phyloP scores from a whole-genome alignment of 179 eudicot genomes.

The Silene coronaria region DNA sequence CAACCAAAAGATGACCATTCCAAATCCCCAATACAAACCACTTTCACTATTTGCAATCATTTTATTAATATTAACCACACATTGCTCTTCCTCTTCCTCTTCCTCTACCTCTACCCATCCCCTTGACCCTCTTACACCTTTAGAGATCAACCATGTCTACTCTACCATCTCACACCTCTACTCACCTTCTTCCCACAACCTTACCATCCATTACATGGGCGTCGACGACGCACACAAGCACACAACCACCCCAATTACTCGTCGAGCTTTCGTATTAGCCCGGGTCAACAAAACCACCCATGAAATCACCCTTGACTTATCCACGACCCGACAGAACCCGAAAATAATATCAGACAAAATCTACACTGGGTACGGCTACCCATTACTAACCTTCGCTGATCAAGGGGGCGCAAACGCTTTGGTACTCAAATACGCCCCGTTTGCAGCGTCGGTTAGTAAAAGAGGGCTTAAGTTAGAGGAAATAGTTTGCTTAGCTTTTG shows the following conservation, averaged over 20 bases:
- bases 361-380: slow-evolving; percentile 34
- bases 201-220: slow-evolving; percentile 40
- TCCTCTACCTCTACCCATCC: too few species aligned
- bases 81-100: too few species aligned
- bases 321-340: not conserved
- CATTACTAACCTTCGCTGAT: slow-evolving; percentile 25
- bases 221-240: slow-evolving; percentile 37
- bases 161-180: slow-evolving; percentile 18
- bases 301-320: slow-evolving; percentile 32
- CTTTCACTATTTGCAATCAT: not conserved
- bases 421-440: slow-evolving; percentile 19
- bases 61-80: slow-evolving; percentile 7
- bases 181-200: slow-evolving; percentile 13
- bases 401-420: slow-evolving; percentile 21
- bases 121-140: slow-evolving; percentile 37
- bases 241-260: slow-evolving; percentile 8
- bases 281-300: slow-evolving; percentile 25
- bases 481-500: slow-evolving; percentile 23
- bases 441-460: slow-evolving; percentile 27
- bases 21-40: not conserved
- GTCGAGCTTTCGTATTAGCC: slow-evolving; percentile 28
- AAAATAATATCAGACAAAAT: slow-evolving; percentile 19
- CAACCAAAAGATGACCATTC: not conserved
- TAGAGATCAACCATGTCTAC: slow-evolving; percentile 33
- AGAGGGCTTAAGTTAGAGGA: slow-evolving; percentile 39